Base-by-base conservation (phyloP, 805 yeast genomes). In the Kuraishia hungarica region DNA sequence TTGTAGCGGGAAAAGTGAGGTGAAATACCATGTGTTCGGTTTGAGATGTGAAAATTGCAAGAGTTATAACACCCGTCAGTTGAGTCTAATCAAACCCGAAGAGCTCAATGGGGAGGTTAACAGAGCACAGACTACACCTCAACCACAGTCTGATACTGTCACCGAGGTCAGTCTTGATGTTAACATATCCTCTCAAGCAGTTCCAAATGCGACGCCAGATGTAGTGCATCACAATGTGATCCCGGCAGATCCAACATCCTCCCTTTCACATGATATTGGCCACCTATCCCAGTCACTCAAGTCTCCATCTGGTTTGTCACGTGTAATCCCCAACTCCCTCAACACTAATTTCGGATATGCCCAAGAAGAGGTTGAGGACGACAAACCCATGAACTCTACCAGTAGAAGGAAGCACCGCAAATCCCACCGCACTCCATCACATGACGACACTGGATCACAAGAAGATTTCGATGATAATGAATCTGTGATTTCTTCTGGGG, bases 31-130 rank as follows among this genome's bases (percentile, higher is more conserved):
- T 69, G 84, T 91, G 53, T 70, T 92, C 61, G 98, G 98, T 1
- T 75, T 90, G 58, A 87, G 86, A 66, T 92, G 98, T 68, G 86
- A 84, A 60, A 90, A 86, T 66, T 92, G 97, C 70, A 78, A 80
- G 56, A 87, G 96, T 65, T 92, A 91, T 68, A 92, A 92, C 68
- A 92, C 97, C 2, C 82, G 82, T 56, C 93, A 89, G 65, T 60
- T 83, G 55, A 81, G 80, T 63, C 67, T 89, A 54, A 74, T 87
- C 55, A 89, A 89, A 69, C 89, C 87, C 0, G 88, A 80, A 58
- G 82, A 78, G 54, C 75, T 68, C 50, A 13, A 35, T 15, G 43
- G 17, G 4, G 5, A 4, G 15, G 43, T 35, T 7, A 35, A 15
- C 17, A 75, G 67, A 5, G 72, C 24, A 51, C 56, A 10, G 57